Percentiles rank a stretch among this genome's conserved stretches.
phyloP scores from a whole-genome alignment of 1,284 basidiomycete genomes.

The Pisolithus thermaeus region DNA sequence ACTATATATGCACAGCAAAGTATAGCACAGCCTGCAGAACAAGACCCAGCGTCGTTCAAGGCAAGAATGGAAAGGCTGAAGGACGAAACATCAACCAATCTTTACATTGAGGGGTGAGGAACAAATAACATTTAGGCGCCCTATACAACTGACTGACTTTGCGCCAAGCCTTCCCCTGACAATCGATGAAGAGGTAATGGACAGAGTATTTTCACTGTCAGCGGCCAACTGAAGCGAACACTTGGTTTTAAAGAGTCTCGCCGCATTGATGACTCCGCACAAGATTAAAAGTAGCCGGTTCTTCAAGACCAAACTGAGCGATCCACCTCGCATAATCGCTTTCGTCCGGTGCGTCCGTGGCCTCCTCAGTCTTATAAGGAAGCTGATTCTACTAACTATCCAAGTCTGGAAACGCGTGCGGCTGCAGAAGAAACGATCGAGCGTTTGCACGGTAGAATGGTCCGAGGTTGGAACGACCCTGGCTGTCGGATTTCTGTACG shows the following conservation, averaged over 20 bases:
- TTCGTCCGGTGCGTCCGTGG: constrained; percentile 54
- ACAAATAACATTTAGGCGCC: background rate
- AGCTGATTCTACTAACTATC: background rate
- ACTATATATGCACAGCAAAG: constrained; percentile 43
- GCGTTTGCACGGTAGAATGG: constrained; percentile 66
- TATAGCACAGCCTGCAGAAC: constrained; percentile 15
- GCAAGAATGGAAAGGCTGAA: constrained; percentile 63
- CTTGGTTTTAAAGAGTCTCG: constrained; percentile 40
- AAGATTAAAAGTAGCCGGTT: constrained; percentile 66
- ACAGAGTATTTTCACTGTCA: background rate
- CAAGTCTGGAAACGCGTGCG: constrained; percentile 56
- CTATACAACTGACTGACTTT: constrained; percentile 3
- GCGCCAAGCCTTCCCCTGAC: constrained; percentile 52
- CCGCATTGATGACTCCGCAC: constrained; percentile 55
- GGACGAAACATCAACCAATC: constrained; percentile 58
- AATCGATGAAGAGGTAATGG: constrained; percentile 38
- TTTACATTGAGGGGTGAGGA: constrained; percentile 65
- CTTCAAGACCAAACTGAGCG: constrained; percentile 67
- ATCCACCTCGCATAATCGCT: constrained; percentile 68
- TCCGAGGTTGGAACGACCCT: constrained; percentile 67
- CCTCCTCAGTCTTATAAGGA: background rate
- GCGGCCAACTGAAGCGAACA: background rate
- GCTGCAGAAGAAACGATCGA: constrained; percentile 71
- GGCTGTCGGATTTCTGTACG: constrained; percentile 69
- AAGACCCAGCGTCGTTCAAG: constrained; percentile 54